phyloP scores from a whole-genome alignment of 179 eudicot species.

The Silene coronaria region DNA sequence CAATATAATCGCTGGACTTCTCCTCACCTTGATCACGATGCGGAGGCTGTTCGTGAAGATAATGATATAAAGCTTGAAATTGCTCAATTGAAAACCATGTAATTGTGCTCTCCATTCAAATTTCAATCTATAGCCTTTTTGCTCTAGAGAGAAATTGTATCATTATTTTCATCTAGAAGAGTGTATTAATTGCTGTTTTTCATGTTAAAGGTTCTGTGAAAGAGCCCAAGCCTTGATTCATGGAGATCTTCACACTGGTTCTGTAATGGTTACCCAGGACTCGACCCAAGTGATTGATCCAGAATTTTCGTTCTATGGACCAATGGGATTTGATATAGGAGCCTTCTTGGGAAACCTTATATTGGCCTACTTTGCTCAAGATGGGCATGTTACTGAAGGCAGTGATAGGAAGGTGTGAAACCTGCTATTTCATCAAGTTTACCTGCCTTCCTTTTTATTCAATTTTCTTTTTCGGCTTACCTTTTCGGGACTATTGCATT shows the following conservation, averaged over 20 bases:
- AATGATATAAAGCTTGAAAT: slow-evolving; percentile 70
- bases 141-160: not conserved
- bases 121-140: not conserved
- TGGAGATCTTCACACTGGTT: slow-evolving; percentile 94
- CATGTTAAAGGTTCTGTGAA: slow-evolving; percentile 74
- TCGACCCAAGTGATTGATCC: slow-evolving; percentile 97
- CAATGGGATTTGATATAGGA: slow-evolving; percentile 94
- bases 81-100: slow-evolving; percentile 78
- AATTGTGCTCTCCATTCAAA: slow-evolving; percentile 9
- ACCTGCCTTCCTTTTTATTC: not conserved
- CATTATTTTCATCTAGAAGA: not conserved
- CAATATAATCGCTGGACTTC: slow-evolving; percentile 74
- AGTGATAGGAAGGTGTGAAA: slow-evolving; percentile 61
- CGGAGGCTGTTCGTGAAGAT: slow-evolving; percentile 79
- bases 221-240: slow-evolving; percentile 89
- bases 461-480: not conserved
- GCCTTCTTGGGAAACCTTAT: slow-evolving; percentile 78
- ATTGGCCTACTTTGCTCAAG: slow-evolving; percentile 86
- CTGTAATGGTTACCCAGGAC: slow-evolving; percentile 75
- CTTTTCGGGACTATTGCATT: not conserved
- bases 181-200: slow-evolving; percentile 6
- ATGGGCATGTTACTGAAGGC: slow-evolving; percentile 63
- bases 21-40: slow-evolving; percentile 83
- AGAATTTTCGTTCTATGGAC: slow-evolving; percentile 88
- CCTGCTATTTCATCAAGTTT: slow-evolving; percentile 2